Percentiles rank a stretch among this genome's conserved stretches.
phyloP scores from a whole-genome alignment of 768 basidiomycete genomes.

The Rhizopogon salebrosus region DNA sequence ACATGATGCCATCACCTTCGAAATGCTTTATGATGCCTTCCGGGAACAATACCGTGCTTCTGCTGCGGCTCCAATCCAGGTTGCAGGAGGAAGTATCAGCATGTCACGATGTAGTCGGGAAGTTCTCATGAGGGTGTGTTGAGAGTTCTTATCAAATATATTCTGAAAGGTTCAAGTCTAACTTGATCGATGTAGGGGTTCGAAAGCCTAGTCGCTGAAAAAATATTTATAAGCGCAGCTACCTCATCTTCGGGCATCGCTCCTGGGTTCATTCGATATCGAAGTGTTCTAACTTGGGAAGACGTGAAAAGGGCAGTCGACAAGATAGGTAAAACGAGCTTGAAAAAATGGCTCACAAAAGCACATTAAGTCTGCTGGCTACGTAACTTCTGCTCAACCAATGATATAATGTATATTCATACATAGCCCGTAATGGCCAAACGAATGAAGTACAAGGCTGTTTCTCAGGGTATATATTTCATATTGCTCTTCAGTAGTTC shows the following conservation, averaged over 20 bases:
- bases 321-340: constrained; percentile 56
- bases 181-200: constrained; percentile 53
- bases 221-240: constrained; percentile 50
- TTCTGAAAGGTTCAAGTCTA: not conserved
- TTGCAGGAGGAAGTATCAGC: constrained; percentile 70
- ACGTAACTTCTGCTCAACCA: not conserved
- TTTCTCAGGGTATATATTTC: not conserved
- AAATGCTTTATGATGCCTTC: constrained; percentile 82
- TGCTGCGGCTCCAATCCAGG: constrained; percentile 65
- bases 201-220: constrained; percentile 54
- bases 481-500: not conserved
- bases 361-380: constrained; percentile 29
- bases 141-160: not conserved
- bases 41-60: constrained; percentile 70
- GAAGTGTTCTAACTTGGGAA: constrained; percentile 56
- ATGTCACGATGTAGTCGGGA: constrained; percentile 64
- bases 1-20: constrained; percentile 80
- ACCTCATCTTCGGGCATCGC: constrained; percentile 45
- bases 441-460: not conserved
- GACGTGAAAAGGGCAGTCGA: constrained; percentile 68
- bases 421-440: too few relatives aligned
- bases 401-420: not conserved
- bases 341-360: constrained; percentile 77
- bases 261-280: constrained; percentile 73
- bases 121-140: constrained; percentile 61